Conservation (phyloP, 2,329 filamentous ascomycete species). For the Fusarium pseudocircinatum region DNA sequence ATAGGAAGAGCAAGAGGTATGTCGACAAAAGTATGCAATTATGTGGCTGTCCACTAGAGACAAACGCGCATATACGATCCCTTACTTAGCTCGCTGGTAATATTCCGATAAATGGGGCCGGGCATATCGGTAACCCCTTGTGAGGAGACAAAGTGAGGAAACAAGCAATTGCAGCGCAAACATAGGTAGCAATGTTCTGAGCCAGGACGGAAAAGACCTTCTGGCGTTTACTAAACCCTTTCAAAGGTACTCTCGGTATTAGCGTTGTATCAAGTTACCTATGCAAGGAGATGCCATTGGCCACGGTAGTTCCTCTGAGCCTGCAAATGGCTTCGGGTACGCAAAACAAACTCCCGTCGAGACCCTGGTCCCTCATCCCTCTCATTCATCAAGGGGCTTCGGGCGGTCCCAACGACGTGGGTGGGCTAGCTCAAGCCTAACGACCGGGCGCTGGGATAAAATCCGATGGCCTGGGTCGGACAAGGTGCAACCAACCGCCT, state of each 20-base stretch:
- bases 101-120: not conserved
- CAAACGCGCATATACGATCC: conserved; percentile 21
- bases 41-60: conserved; percentile 17
- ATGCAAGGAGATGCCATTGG: conserved; percentile 14
- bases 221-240: not conserved
- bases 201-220: not conserved
- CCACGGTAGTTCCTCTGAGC: not conserved
- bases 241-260: not conserved
- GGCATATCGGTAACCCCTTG: conserved; percentile 9
- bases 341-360: not conserved
- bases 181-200: not conserved
- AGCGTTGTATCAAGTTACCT: not conserved
- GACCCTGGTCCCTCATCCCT: not conserved
- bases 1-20: not conserved
- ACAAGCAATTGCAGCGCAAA: not conserved
- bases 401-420: conserved; percentile 35
- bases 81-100: not conserved
- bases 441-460: conserved; percentile 37
- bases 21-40: conserved; percentile 6
- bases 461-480: conserved; percentile 42
- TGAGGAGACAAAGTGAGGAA: conserved; percentile 5
- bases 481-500: conserved; percentile 27
- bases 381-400: not conserved
- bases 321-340: not conserved
- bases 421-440: conserved; percentile 33